Evolutionary conservation across 2,329 filamentous ascomycete genomes (phyloP).

Genomic region (Phyllosticta citribraziliensis): DNA sequence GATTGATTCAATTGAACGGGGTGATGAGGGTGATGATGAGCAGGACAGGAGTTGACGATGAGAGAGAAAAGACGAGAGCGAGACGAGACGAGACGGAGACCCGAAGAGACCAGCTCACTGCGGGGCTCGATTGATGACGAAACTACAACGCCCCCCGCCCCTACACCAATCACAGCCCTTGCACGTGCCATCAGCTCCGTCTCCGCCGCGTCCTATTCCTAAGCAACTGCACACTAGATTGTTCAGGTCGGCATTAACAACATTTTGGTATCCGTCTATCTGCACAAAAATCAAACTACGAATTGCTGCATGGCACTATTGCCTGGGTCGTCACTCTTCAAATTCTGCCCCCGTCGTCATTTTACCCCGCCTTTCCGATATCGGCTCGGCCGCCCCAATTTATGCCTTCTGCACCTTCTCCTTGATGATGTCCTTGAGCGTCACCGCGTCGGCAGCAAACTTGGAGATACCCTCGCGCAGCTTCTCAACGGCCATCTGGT

Average conservation of each 20-base stretch:
- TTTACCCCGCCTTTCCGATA: constrained; percentile 14
- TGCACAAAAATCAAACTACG: not conserved
- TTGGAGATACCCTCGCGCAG: constrained; percentile 98
- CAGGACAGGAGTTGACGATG: constrained; percentile 2
- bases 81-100: not conserved
- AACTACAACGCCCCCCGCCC: not conserved
- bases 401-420: constrained; percentile 58
- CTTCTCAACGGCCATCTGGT: constrained; percentile 99
- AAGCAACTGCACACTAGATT: not conserved
- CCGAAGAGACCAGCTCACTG: not conserved
- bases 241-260: not conserved
- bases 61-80: not conserved
- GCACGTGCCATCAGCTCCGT: not conserved
- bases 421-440: constrained; percentile 85
- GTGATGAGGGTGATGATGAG: not conserved
- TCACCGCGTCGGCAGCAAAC: constrained; percentile 91
- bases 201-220: not conserved
- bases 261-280: not conserved
- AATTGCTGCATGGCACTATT: not conserved
- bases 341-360: constrained; percentile 3
- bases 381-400: constrained; percentile 18
- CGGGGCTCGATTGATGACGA: not conserved
- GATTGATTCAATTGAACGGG: constrained; percentile 17
- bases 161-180: not conserved
- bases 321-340: not conserved